Percentiles rank a stretch among this genome's conserved stretches.
Evolutionary conservation across 2,329 filamentous ascomycete species (phyloP).

Genomic region (Fusarium guadeloupense): DNA sequence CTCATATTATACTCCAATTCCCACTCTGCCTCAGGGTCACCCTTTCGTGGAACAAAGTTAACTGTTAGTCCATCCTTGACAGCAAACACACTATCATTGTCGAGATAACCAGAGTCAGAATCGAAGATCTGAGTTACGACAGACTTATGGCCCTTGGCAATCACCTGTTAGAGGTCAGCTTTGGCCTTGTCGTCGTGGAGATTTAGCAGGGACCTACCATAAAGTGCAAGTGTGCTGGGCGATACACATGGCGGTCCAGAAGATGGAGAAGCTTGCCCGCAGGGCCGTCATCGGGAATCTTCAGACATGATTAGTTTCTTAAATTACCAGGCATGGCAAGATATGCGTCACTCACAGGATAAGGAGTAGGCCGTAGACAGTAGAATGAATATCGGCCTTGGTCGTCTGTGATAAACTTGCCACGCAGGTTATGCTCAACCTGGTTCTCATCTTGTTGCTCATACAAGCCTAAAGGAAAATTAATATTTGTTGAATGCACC

Average conservation of each 20-base stretch:
- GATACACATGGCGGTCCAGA: constrained; percentile 65
- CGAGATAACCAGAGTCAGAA: constrained; percentile 33
- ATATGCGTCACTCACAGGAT: constrained; percentile 51
- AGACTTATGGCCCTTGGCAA: constrained; percentile 68
- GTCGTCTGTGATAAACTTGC: constrained; percentile 73
- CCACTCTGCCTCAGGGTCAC: constrained; percentile 29
- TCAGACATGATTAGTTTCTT: not conserved
- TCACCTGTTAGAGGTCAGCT: constrained; percentile 43
- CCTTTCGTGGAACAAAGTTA: constrained; percentile 33
- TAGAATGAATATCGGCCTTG: constrained; percentile 72
- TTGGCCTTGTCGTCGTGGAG: rapidly evolving
- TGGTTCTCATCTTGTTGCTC: constrained; percentile 79
- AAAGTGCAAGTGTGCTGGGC: constrained; percentile 70
- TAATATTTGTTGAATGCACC: rapidly evolving
- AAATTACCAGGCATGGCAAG: not conserved
- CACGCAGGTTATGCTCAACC: constrained; percentile 77
- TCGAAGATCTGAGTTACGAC: constrained; percentile 75
- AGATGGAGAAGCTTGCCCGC: constrained; percentile 60
- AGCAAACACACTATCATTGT: constrained; percentile 36
- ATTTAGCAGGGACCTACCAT: constrained; percentile 50
- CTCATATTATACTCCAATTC: constrained; percentile 34
- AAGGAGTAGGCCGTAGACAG: constrained; percentile 67
- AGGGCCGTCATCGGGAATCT: constrained; percentile 60
- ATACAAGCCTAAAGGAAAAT: constrained; percentile 55
- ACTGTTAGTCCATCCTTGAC: constrained; percentile 39